These are phyloP conservation scores for Umbilicaria muhlenbergii DNA, from an alignment of 495 filamentous ascomycete genomes.

Conservation along the genomic window DNA sequence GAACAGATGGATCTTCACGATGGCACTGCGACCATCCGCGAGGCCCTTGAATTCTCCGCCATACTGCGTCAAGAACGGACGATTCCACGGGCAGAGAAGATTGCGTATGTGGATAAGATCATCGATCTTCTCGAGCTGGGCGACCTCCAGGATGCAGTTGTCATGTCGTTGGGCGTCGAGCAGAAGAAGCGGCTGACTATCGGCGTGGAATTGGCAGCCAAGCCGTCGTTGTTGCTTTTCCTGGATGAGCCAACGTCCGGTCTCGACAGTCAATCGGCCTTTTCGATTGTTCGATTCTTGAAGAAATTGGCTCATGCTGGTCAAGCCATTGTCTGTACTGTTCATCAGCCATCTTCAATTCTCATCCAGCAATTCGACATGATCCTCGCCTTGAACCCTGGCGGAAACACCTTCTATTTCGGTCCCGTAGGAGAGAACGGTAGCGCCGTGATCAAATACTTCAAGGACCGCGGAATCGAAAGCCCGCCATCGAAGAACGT, in stretches of 20 bases:
- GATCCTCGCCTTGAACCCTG: slow-evolving; percentile 53
- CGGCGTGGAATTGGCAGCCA: slow-evolving; percentile 81
- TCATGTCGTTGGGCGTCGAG: slow-evolving; percentile 44
- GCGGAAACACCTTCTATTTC: slow-evolving; percentile 62
- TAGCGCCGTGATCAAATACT: slow-evolving; percentile 46
- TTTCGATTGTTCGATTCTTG: slow-evolving; percentile 68
- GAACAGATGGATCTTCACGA: slow-evolving; percentile 81
- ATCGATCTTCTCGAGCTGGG: slow-evolving; percentile 41
- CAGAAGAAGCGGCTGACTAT: slow-evolving; percentile 70
- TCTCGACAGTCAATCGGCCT: slow-evolving; percentile 73
- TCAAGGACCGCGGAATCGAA: slow-evolving; percentile 41
- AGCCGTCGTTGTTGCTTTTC: slow-evolving; percentile 67
- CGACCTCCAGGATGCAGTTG: slow-evolving; percentile 38
- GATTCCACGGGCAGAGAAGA: slow-evolving; percentile 34
- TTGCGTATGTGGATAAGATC: slow-evolving; percentile 46
- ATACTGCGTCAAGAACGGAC: slow-evolving; percentile 41
- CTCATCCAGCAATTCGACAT: slow-evolving; percentile 65
- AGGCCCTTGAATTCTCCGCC: slow-evolving; percentile 53
- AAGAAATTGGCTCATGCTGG: slow-evolving; percentile 66
- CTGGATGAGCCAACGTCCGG: slow-evolving; percentile 73
- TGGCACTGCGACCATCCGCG: slow-evolving; percentile 44
- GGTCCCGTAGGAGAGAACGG: slow-evolving; percentile 54
- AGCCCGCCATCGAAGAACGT: slow-evolving; percentile 55
- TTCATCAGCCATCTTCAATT: slow-evolving; percentile 61
- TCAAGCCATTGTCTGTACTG: slow-evolving; percentile 67